These are phyloP conservation scores for Colletotrichum destructivum DNA, from an alignment of 2,329 filamentous ascomycete genomes.

Conservation along the genomic window DNA sequence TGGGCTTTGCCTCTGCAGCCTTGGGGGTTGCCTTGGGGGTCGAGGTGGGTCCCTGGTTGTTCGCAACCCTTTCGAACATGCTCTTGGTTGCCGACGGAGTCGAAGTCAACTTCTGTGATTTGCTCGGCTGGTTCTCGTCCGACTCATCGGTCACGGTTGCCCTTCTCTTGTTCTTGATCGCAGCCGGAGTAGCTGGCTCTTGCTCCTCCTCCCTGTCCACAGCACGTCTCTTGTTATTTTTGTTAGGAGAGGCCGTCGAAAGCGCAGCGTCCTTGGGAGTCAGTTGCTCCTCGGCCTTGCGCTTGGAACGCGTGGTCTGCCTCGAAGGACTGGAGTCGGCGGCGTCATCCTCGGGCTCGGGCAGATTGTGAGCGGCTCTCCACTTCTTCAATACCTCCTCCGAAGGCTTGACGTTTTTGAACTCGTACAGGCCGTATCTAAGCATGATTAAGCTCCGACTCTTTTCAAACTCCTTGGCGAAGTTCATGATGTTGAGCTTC, in stretches of 20 bases:
- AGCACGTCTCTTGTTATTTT: constrained; percentile 66
- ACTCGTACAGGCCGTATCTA: constrained; percentile 74
- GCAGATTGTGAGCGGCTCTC: constrained; percentile 70
- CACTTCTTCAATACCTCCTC: constrained; percentile 71
- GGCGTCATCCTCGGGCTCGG: constrained; percentile 63
- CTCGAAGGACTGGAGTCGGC: constrained; percentile 51
- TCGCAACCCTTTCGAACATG: constrained; percentile 71
- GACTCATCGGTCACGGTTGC: constrained; percentile 60
- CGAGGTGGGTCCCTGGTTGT: constrained; percentile 57
- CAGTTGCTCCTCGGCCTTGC: constrained; percentile 70
- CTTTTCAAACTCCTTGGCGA: constrained; percentile 76
- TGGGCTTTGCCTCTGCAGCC: constrained; percentile 49
- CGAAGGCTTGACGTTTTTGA: constrained; percentile 74
- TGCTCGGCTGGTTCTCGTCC: constrained; percentile 64
- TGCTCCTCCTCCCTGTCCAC: constrained; percentile 56
- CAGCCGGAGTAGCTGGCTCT: constrained; percentile 49
- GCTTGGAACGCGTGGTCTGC: constrained; percentile 59
- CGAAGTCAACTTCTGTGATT: constrained; percentile 61
- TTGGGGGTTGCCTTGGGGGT: constrained; percentile 52
- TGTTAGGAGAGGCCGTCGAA: constrained; percentile 52
- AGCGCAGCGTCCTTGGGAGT: constrained; percentile 55
- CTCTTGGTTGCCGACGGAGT: constrained; percentile 69
- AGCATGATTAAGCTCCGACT: constrained; percentile 73
- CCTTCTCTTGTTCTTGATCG: constrained; percentile 69
- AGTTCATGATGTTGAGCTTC: constrained; percentile 74